phyloP scores from a whole-genome alignment of 805 yeast genomes.

The Maudiozyma serrabonitensis region DNA sequence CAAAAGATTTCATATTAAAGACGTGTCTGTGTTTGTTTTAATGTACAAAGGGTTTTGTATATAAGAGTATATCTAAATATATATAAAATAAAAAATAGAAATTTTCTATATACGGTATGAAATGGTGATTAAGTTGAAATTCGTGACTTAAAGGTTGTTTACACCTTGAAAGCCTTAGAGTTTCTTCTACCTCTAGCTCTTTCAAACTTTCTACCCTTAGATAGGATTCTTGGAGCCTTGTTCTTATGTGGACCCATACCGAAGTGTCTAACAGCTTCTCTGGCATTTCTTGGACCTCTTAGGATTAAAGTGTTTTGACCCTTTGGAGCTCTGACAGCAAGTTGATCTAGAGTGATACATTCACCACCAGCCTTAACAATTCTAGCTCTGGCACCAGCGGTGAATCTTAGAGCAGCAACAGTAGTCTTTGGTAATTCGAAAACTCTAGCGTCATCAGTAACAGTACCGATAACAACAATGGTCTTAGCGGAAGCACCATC shows the following conservation, averaged over 20 bases:
- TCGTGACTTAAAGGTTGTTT: conserved; percentile 30
- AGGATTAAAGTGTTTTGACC: conserved; percentile 97
- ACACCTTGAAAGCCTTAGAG: conserved; percentile 99
- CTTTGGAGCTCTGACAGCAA: conserved; percentile 98
- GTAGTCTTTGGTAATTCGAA: conserved; percentile 92
- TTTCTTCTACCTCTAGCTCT: conserved; percentile 99
- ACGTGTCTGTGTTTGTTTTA: neutral
- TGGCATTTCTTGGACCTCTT: conserved; percentile 98
- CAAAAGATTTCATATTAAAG: too few relatives aligned
- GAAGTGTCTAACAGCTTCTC: conserved; percentile 99
- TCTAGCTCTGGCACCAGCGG: conserved; percentile 97
- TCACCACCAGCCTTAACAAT: conserved; percentile 98
- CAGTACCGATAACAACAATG: conserved; percentile 97
- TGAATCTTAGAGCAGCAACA: conserved; percentile 98
- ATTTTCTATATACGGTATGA: neutral
- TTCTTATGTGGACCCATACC: conserved; percentile 99
- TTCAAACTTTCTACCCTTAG: conserved; percentile 99
- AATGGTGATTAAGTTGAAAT: neutral
- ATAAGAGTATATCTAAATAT: neutral
- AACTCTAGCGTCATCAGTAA: conserved; percentile 95
- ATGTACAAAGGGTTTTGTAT: neutral
- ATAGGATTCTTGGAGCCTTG: conserved; percentile 97
- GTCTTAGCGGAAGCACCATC: conserved; percentile 82
- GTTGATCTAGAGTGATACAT: conserved; percentile 97
- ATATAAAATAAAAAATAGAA: neutral